phyloP scores from a whole-genome alignment of 2,329 filamentous ascomycete genomes.

The Aspergillus sp. region DNA sequence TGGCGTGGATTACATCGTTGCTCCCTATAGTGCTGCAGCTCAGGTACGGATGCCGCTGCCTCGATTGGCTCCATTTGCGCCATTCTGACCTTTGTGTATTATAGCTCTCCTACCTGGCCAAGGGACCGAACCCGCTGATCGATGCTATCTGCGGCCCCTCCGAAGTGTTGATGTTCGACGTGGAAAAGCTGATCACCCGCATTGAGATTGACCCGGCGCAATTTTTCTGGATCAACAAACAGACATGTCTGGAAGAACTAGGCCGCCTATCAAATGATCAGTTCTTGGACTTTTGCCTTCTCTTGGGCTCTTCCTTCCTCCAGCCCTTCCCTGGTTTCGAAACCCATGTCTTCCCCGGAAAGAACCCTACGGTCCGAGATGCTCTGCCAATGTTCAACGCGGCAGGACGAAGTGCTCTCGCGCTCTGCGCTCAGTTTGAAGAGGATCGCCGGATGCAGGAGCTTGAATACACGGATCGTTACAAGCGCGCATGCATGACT shows the following conservation, averaged over 20 bases:
- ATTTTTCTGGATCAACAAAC: conserved; percentile 66
- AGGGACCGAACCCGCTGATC: conserved; percentile 65
- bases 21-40: conserved; percentile 83
- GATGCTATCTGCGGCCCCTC: conserved; percentile 81
- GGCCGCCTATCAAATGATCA: conserved; percentile 65
- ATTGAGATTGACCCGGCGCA: conserved; percentile 59
- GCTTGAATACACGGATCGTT: conserved; percentile 79
- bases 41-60: conserved; percentile 61
- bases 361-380: conserved; percentile 65
- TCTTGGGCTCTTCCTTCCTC: conserved; percentile 79
- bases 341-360: conserved; percentile 59
- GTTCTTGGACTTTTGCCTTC: conserved; percentile 80
- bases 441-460: conserved; percentile 74
- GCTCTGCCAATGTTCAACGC: conserved; percentile 74
- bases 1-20: conserved; percentile 73
- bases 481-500: conserved; percentile 79
- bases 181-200: conserved; percentile 69
- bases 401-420: conserved; percentile 67
- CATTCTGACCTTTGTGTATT: conserved; percentile 4
- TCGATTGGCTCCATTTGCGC: neutral
- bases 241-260: conserved; percentile 69
- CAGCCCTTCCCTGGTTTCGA: conserved; percentile 76
- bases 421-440: conserved; percentile 73
- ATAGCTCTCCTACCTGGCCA: conserved; percentile 72
- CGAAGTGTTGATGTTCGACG: conserved; percentile 81